Evolutionary conservation across 768 basidiomycete genomes (phyloP).

Genomic region (Paxillus ammoniavirescens): DNA sequence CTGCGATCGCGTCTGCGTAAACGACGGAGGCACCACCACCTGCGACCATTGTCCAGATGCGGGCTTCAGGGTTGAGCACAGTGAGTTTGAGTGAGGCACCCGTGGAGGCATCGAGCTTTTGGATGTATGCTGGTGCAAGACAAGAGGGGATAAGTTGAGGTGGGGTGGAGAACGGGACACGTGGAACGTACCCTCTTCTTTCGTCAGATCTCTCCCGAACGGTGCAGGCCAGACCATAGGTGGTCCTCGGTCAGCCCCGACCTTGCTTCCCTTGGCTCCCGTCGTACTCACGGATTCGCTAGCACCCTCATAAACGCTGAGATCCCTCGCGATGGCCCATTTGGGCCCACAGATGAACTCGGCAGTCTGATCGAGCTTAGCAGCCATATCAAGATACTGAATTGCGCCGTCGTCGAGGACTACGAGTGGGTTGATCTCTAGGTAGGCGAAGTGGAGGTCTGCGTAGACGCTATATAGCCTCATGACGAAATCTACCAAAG

Average conservation of each 20-base stretch:
- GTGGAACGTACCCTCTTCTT: constrained; percentile 63
- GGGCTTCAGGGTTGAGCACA: constrained; percentile 90
- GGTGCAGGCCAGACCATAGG: constrained; percentile 97
- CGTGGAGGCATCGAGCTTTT: constrained; percentile 95
- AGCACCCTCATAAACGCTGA: constrained; percentile 64
- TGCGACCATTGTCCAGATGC: constrained; percentile 99
- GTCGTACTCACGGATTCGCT: constrained; percentile 8
- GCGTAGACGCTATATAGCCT: constrained; percentile 97
- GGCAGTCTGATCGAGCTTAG: constrained; percentile 98
- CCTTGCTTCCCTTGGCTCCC: constrained; percentile 41
- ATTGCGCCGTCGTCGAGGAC: constrained; percentile 83
- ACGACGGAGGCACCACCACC: constrained; percentile 86
- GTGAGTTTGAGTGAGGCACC: constrained; percentile 98
- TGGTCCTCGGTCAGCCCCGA: constrained; percentile 90
- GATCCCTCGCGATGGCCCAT: constrained; percentile 96
- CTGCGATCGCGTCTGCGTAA: constrained; percentile 77
- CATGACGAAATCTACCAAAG: constrained; percentile 91
- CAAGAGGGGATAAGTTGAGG: neutral
- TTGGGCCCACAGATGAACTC: constrained; percentile 98
- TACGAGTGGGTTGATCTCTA: constrained; percentile 98
- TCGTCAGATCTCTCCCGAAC: constrained; percentile 96
- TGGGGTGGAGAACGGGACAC: no score
- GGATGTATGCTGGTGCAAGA: constrained; percentile 73
- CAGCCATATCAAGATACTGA: constrained; percentile 98
- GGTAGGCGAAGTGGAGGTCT: constrained; percentile 98